Evolutionary conservation across 2,329 filamentous ascomycete genomes (phyloP).

Genomic region (Venturia asperata): DNA sequence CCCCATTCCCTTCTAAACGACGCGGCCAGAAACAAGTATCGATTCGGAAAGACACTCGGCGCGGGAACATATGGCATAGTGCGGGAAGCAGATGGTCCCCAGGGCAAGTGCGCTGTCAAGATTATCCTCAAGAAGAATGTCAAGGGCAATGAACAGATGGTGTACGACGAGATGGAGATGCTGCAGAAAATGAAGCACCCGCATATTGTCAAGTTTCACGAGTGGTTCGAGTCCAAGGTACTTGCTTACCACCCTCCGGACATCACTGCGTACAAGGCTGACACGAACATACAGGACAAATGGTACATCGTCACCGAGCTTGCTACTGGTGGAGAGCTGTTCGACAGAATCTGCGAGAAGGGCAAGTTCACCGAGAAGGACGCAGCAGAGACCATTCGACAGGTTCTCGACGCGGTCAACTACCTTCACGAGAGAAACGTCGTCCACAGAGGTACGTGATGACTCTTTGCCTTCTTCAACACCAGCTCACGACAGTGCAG

Average conservation of each 20-base stretch:
- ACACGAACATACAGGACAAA: slow-evolving; percentile 63
- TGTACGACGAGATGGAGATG: slow-evolving; percentile 94
- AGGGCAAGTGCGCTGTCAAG: slow-evolving; percentile 89
- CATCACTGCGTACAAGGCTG: neutral
- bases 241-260: slow-evolving; percentile 3
- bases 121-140: slow-evolving; percentile 99
- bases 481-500: slow-evolving; percentile 40
- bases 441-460: slow-evolving; percentile 73
- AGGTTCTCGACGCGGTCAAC: slow-evolving; percentile 86
- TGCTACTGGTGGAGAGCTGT: slow-evolving; percentile 90
- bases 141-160: slow-evolving; percentile 96
- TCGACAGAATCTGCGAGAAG: slow-evolving; percentile 96
- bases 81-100: slow-evolving; percentile 79
- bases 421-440: slow-evolving; percentile 94
- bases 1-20: slow-evolving; percentile 13
- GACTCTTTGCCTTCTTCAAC: neutral
- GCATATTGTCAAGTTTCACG: slow-evolving; percentile 93
- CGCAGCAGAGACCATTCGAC: slow-evolving; percentile 88
- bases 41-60: slow-evolving; percentile 86
- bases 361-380: slow-evolving; percentile 99
- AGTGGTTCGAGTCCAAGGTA: slow-evolving; percentile 98
- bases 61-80: slow-evolving; percentile 98
- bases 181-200: slow-evolving; percentile 84
- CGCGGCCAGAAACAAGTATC: slow-evolving; percentile 65
- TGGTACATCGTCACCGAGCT: slow-evolving; percentile 99